Conservation (phyloP, 768 basidiomycete genomes). For the Termitomyces sp. region DNA sequence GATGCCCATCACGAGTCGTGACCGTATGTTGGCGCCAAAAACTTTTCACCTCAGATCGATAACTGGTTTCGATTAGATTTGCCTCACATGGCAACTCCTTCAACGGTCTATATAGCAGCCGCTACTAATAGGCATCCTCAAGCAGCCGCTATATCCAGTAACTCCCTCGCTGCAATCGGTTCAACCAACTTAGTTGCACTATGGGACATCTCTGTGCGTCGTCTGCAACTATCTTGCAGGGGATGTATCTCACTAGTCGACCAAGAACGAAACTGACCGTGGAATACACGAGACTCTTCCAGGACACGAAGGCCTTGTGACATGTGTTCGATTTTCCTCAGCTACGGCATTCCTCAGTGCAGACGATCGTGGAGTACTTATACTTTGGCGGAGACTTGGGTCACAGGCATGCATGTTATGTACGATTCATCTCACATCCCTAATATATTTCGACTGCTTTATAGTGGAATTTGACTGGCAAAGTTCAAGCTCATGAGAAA, state of each 20-base stretch:
- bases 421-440: conserved; percentile 9
- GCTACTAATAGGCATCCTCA: conserved; percentile 43
- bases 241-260: conserved; percentile 3
- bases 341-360: conserved; percentile 56
- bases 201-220: conserved; percentile 38
- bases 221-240: neutral
- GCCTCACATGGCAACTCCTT: conserved; percentile 22
- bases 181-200: conserved; percentile 40
- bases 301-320: conserved; percentile 71
- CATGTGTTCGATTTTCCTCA: conserved; percentile 66
- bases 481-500: conserved; percentile 56
- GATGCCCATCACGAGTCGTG: conserved; percentile 41
- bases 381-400: conserved; percentile 52
- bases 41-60: conserved; percentile 9
- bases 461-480: conserved; percentile 34
- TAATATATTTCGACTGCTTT: conserved; percentile 6
- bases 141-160: conserved; percentile 41
- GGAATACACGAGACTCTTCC: conserved; percentile 69
- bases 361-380: conserved; percentile 69
- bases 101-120: conserved; percentile 38
- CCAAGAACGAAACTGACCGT: conserved; percentile 41
- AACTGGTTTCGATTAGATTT: conserved; percentile 7
- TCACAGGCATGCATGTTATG: conserved; percentile 32
- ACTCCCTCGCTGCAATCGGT: conserved; percentile 42
- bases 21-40: neutral